phyloP scores from a whole-genome alignment of 805 yeast genomes.

The Monosporozyma servazzii region DNA sequence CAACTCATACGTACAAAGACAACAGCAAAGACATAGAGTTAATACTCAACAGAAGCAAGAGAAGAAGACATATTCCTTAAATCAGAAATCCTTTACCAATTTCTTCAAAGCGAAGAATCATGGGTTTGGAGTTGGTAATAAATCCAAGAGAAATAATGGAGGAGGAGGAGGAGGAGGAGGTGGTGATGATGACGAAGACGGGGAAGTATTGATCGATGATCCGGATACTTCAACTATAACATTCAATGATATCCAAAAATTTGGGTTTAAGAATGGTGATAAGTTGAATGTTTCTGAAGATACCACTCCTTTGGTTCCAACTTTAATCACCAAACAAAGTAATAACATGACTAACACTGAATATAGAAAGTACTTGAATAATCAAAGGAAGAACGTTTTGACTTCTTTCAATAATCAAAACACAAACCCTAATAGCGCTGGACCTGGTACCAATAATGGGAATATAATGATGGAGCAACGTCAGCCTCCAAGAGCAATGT shows the following conservation, averaged over 20 bases:
- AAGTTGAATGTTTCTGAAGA: slow-evolving; percentile 46
- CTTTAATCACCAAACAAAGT: slow-evolving; percentile 36
- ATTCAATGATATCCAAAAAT: slow-evolving; percentile 54
- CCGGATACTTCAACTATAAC: slow-evolving; percentile 37
- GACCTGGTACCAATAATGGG: background rate
- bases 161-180: slow-evolving; percentile 23
- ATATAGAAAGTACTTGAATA: slow-evolving; percentile 62
- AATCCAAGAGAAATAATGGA: slow-evolving; percentile 7
- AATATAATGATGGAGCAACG: background rate
- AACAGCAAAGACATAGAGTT: background rate
- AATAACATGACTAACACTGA: slow-evolving; percentile 41
- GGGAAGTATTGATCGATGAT: slow-evolving; percentile 27
- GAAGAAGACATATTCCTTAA: slow-evolving; percentile 16
- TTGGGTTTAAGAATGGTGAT: slow-evolving; percentile 54
- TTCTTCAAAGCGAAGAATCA: slow-evolving; percentile 17
- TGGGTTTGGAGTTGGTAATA: slow-evolving; percentile 8
- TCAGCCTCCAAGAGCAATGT: slow-evolving; percentile 26
- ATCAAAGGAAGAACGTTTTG: slow-evolving; percentile 51
- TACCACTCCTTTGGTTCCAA: slow-evolving; percentile 70
- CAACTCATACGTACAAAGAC: slow-evolving; percentile 9
- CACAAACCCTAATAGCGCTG: slow-evolving; percentile 1
- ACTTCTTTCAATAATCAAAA: slow-evolving; percentile 35
- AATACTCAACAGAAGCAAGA: slow-evolving; percentile 1
- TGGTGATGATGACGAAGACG: slow-evolving; percentile 33
- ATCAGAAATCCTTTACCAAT: slow-evolving; percentile 17